A percentile compares a stretch with the other conserved stretches of the same genome.
Evolutionary conservation across 129 eudicot genomes (phyloP).

Genomic region (Centella asiatica): DNA sequence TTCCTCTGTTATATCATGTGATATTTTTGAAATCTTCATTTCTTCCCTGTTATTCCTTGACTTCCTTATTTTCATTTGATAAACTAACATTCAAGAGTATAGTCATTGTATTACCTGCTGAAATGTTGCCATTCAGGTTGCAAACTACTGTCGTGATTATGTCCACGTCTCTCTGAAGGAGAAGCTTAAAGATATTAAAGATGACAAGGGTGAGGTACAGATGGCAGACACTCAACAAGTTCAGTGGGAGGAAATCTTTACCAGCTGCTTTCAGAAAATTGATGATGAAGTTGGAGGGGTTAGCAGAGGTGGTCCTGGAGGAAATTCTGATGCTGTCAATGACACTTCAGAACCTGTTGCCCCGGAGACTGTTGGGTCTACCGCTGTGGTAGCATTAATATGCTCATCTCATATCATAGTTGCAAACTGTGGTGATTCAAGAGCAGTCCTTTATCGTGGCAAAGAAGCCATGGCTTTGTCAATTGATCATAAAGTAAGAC

Average conservation of each 20-base stretch:
- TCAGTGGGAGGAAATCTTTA: slow-evolving; percentile 59
- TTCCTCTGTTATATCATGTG: background rate
- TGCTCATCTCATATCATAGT: slow-evolving; percentile 75
- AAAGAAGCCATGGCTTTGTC: slow-evolving; percentile 71
- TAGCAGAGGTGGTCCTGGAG: slow-evolving; percentile 13
- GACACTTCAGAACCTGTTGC: slow-evolving; percentile 41
- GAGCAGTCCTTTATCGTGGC: slow-evolving; percentile 89
- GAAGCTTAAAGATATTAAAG: slow-evolving; percentile 34
- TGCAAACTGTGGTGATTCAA: slow-evolving; percentile 89
- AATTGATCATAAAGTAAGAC: slow-evolving; percentile 67
- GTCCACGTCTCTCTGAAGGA: slow-evolving; percentile 56
- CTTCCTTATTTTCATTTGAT: background rate
- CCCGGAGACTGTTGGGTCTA: slow-evolving; percentile 83
- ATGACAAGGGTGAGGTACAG: slow-evolving; percentile 33
- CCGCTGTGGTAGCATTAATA: slow-evolving; percentile 76
- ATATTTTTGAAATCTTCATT: background rate
- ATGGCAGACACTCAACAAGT: slow-evolving; percentile 36
- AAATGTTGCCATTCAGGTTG: slow-evolving; percentile 39
- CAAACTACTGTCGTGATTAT: slow-evolving; percentile 67
- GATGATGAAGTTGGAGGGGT: slow-evolving; percentile 73
- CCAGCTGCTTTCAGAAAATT: slow-evolving; percentile 53
- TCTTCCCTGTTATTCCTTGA: background rate
- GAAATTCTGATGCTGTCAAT: slow-evolving; percentile 8
- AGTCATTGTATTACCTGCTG: background rate
- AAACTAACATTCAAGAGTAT: background rate